A percentile compares a stretch with the other conserved stretches of the same genome.
These are phyloP conservation scores for Fusarium torulosum DNA, from an alignment of 2,329 filamentous ascomycete species.

Conservation along the genomic window DNA sequence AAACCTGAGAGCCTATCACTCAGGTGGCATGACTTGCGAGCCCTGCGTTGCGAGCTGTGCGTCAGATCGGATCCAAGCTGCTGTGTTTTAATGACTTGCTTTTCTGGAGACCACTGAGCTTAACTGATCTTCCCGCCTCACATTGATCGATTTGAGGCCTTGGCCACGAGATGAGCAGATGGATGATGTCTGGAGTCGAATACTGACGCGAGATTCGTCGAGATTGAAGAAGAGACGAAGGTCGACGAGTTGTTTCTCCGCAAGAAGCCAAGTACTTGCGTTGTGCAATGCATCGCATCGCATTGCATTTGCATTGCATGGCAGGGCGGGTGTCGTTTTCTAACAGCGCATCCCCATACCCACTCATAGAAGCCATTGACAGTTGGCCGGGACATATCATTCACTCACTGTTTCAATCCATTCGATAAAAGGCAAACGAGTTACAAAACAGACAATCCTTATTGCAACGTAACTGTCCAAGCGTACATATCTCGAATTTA, in stretches of 20 bases:
- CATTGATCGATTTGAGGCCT: conserved; percentile 35
- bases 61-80: conserved; percentile 34
- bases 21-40: conserved; percentile 49
- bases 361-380: conserved; percentile 27
- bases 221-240: conserved; percentile 27
- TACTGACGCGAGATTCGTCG: conserved; percentile 39
- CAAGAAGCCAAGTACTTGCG: conserved; percentile 30
- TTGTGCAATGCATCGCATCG: conserved; percentile 28
- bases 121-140: conserved; percentile 35
- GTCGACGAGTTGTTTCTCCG: conserved; percentile 27
- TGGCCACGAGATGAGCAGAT: conserved; percentile 34
- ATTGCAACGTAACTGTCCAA: conserved; percentile 34
- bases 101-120: conserved; percentile 15
- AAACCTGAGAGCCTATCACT: conserved; percentile 3
- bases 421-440: conserved; percentile 22
- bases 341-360: conserved; percentile 31
- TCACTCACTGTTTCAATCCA: conserved; percentile 5
- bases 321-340: conserved; percentile 35
- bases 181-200: conserved; percentile 24
- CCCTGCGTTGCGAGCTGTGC: conserved; percentile 47
- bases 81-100: conserved; percentile 36
- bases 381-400: conserved; percentile 8
- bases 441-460: conserved; percentile 13
- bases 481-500: conserved; percentile 31
- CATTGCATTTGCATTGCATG: conserved; percentile 44